Percentiles rank a stretch among this genome's conserved stretches.
Evolutionary conservation across 23 red algal species (phyloP).

Genomic region (Rhodosorus marinus): DNA sequence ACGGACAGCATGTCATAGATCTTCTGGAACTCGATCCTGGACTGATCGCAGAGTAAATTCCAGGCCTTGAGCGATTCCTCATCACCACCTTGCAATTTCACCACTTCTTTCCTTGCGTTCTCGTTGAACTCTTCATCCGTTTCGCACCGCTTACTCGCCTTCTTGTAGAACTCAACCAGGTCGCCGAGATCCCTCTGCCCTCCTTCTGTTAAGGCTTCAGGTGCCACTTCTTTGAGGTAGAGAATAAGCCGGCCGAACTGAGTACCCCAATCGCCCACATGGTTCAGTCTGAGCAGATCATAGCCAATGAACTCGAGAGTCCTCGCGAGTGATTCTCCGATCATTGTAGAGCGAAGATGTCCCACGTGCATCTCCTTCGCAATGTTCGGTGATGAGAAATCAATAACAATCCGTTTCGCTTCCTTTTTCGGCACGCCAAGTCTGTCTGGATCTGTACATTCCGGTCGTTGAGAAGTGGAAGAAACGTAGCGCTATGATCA

Average conservation of each 20-base stretch:
- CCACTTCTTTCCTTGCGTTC: constrained; percentile 64
- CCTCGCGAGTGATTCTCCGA: constrained; percentile 72
- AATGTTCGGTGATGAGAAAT: constrained; percentile 97
- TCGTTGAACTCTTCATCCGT: constrained; percentile 75
- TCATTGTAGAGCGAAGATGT: constrained; percentile 94
- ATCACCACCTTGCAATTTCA: constrained; percentile 72
- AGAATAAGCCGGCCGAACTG: constrained; percentile 95
- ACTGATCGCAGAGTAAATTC: constrained; percentile 75
- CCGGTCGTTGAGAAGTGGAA: constrained; percentile 18
- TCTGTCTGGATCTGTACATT: constrained; percentile 4
- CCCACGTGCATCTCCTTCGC: constrained; percentile 99
- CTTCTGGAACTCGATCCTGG: constrained; percentile 79
- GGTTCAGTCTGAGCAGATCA: constrained; percentile 73
- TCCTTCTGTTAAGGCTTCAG: constrained; percentile 24
- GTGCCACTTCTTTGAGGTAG: constrained; percentile 58
- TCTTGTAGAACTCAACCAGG: constrained; percentile 92
- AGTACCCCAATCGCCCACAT: constrained; percentile 98
- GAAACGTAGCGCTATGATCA: too few relatives aligned
- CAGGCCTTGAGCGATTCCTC: constrained; percentile 60
- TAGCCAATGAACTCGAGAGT: constrained; percentile 94
- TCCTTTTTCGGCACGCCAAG: constrained; percentile 25
- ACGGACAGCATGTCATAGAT: constrained; percentile 84
- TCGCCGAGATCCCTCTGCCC: constrained; percentile 48
- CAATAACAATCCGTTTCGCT: constrained; percentile 54
- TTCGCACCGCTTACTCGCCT: constrained; percentile 68